phyloP scores from a whole-genome alignment of 163 green algal genomes.

The Chloromonas sp. region DNA sequence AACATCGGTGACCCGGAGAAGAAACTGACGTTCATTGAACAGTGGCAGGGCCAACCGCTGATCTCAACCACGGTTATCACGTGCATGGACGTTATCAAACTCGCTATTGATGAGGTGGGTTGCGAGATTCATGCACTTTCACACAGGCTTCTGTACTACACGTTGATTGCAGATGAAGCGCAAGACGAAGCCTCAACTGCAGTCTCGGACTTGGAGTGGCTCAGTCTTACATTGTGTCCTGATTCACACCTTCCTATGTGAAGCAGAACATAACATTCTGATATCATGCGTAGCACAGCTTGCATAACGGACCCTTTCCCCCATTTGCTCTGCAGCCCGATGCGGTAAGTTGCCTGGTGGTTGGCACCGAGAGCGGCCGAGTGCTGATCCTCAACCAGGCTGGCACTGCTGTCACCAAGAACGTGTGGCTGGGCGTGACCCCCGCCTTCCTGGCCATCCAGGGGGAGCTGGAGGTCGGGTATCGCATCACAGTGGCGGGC shows the following conservation, averaged over 20 bases:
- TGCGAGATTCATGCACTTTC: background rate
- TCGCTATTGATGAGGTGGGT: slow-evolving; percentile 50
- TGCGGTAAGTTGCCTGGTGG: slow-evolving; percentile 52
- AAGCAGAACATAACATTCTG: too few relatives aligned
- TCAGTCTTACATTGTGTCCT: too few relatives aligned
- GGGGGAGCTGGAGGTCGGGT: slow-evolving; percentile 52
- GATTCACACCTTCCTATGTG: too few relatives aligned
- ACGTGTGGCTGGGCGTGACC: slow-evolving; percentile 37
- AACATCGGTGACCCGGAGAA: slow-evolving; percentile 38
- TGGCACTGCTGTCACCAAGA: slow-evolving; percentile 39
- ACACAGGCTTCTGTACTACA: background rate
- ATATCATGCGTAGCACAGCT: too few relatives aligned
- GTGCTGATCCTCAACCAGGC: slow-evolving; percentile 54
- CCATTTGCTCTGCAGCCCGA: slow-evolving; percentile 35
- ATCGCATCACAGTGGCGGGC: slow-evolving; percentile 52
- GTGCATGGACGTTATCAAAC: slow-evolving; percentile 51
- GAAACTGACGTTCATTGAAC: slow-evolving; percentile 34
- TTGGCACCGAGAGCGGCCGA: slow-evolving; percentile 58
- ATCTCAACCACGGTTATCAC: slow-evolving; percentile 40
- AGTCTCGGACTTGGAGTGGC: background rate
- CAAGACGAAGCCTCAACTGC: background rate
- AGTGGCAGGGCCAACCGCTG: slow-evolving; percentile 41
- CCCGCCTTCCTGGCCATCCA: slow-evolving; percentile 42
- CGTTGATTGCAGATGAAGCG: background rate
- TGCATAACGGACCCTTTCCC: too few relatives aligned